Evolutionary conservation across 352 stramenopile species (phyloP).

Genomic region (Phytophthora citricola): DNA sequence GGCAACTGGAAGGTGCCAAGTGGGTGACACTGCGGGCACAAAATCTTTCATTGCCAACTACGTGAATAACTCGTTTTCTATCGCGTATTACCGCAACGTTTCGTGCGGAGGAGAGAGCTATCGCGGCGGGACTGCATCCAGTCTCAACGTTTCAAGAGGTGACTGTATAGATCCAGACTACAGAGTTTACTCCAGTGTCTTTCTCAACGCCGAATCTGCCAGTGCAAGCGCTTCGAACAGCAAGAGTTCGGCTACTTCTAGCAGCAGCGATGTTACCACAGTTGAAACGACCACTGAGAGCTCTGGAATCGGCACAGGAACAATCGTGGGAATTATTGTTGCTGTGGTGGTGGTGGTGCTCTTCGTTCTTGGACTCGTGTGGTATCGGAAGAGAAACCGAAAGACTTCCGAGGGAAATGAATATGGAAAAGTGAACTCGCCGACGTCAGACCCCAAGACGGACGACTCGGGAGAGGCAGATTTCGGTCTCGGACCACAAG

Average conservation of each 20-base stretch:
- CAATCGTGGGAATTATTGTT: conserved; percentile 18
- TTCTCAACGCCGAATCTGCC: background rate
- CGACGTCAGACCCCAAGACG: conserved; percentile 1
- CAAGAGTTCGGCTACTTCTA: too few relatives aligned
- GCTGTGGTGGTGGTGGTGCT: conserved; percentile 1
- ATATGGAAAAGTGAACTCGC: background rate
- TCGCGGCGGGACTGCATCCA: background rate
- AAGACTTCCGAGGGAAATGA: background rate
- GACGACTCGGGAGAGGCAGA: background rate
- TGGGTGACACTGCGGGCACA: background rate
- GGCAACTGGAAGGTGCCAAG: background rate
- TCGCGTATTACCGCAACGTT: background rate
- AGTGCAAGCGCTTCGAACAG: background rate
- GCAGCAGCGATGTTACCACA: too few relatives aligned
- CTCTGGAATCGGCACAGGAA: background rate
- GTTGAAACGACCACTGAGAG: too few relatives aligned
- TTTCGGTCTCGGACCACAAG: conserved; percentile 6
- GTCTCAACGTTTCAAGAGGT: background rate
- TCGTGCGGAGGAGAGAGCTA: background rate
- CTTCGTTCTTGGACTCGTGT: background rate
- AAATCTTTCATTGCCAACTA: background rate
- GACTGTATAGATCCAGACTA: background rate
- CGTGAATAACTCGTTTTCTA: background rate
- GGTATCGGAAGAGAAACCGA: conserved; percentile 1
- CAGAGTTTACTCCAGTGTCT: background rate